These are phyloP conservation scores for Lojkania enalia DNA, from an alignment of 2,329 filamentous ascomycete genomes.

Conservation along the genomic window DNA sequence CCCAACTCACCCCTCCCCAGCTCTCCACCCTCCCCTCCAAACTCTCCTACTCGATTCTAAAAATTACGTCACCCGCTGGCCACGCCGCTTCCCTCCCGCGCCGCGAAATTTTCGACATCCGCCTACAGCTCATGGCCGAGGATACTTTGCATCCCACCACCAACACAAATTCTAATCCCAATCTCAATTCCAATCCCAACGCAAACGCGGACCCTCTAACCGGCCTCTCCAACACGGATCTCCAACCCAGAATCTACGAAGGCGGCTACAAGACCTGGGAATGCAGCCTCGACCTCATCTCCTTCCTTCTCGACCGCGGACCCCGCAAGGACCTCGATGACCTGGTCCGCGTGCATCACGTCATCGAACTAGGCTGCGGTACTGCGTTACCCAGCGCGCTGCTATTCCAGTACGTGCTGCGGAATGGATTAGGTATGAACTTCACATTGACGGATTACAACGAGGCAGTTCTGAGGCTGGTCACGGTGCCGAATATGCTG, in stretches of 20 bases:
- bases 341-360: conserved; percentile 52
- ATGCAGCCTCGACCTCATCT: conserved; percentile 78
- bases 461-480: conserved; percentile 72
- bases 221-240: conserved; percentile 68
- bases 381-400: conserved; percentile 74
- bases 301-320: conserved; percentile 58
- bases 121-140: conserved; percentile 78
- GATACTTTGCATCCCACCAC: conserved; percentile 45
- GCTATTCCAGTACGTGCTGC: conserved; percentile 65
- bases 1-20: conserved; percentile 38
- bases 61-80: conserved; percentile 63
- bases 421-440: conserved; percentile 55
- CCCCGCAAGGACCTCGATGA: conserved; percentile 55
- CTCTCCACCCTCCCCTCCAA: conserved; percentile 68
- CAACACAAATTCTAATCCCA: too few species aligned
- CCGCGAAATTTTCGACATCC: conserved; percentile 79
- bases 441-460: conserved; percentile 81
- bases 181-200: too few species aligned
- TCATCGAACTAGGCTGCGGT: conserved; percentile 72
- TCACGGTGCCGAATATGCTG: conserved; percentile 78
- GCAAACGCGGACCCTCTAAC: conserved; percentile 48
- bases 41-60: conserved; percentile 68
- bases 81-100: conserved; percentile 63
- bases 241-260: conserved; percentile 81
- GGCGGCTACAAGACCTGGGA: conserved; percentile 91